phyloP scores from a whole-genome alignment of 768 basidiomycete species.

The Tylopilus rubrobrunneus region DNA sequence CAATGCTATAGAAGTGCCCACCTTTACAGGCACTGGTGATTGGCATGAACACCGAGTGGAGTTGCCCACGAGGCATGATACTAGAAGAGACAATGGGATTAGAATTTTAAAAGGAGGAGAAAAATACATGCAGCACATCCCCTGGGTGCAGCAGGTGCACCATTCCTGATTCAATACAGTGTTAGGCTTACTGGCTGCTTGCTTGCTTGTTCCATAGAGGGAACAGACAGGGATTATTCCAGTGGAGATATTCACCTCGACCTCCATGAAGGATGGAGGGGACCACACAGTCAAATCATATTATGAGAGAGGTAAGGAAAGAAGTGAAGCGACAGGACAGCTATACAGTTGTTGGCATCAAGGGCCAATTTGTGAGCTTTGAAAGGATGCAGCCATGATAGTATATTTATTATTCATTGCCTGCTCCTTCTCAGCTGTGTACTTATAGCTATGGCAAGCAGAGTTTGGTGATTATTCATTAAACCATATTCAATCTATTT shows the following conservation, averaged over 20 bases:
- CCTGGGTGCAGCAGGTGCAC: no score
- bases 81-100: no score
- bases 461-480: conserved; percentile 77
- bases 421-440: not conserved
- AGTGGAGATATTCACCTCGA: conserved; percentile 19
- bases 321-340: conserved; percentile 65
- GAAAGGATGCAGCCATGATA: conserved; percentile 86
- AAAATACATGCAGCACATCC: no score
- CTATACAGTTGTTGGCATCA: conserved; percentile 61
- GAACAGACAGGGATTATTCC: conserved; percentile 19
- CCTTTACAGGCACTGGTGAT: no score
- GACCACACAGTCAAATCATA: conserved; percentile 40
- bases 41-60: no score
- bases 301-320: conserved; percentile 66
- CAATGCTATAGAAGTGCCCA: no score
- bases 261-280: not conserved
- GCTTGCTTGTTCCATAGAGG: no score
- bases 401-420: conserved; percentile 44
- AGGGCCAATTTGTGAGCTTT: conserved; percentile 75
- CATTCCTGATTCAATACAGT: no score
- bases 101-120: no score
- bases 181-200: no score
- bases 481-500: conserved; percentile 72
- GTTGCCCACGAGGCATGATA: no score
- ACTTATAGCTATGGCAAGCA: conserved; percentile 74